Evolutionary conservation across 345 rosid genomes (phyloP), one percentile per base, ranked within the genome.

Genomic region (Lepidium aucheri): DNA sequence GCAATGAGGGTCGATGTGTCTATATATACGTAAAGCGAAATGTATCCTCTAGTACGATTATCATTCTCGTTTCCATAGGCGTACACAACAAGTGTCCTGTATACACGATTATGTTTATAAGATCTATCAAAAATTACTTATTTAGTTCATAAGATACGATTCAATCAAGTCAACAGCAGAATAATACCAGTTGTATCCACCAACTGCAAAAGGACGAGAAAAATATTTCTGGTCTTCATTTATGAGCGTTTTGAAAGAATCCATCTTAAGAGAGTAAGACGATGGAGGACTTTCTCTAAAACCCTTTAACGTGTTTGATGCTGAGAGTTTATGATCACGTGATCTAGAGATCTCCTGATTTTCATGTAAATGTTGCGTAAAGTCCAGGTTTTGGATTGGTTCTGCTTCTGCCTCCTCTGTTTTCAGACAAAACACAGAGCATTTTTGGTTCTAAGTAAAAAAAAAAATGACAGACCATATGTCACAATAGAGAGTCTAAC

Each of bases 21-120:
- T 53, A 71, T 63, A 9, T 63, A 9, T 30, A 30, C 75, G 28
- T 71, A 71, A 22, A 71, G 75, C 34, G 75, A 71, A 54, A 71
- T 46, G 38, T 28, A 55, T 9, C 64, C 75, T 45, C 26, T 24
- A 24, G 58, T 11, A 45, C 58, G 64, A 36, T 12, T 18, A 17
- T 71, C 69, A 0, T 28, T 16, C 64, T 39, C 46, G 69, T 63
- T 63, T 51, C 69, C 75, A 8, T 63, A 54, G 0, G 75, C 69
- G 26, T 63, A 63, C 51, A 71, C 63, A 45, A 63, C 28, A 28
- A 71, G 63, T 26, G 30, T 14, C 57, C 38, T 63, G 47, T 59
- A 17, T 12, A 24, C 26, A 24, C 26, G 24, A 50, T 50, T 5
- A 14, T 50, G 4, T 24, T n/a, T 10, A 16, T 18, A n/a, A 45